Percentiles rank a stretch among this genome's conserved stretches.
Conservation (phyloP, 1,284 basidiomycete genomes). For the Papiliotrema terrestris region DNA sequence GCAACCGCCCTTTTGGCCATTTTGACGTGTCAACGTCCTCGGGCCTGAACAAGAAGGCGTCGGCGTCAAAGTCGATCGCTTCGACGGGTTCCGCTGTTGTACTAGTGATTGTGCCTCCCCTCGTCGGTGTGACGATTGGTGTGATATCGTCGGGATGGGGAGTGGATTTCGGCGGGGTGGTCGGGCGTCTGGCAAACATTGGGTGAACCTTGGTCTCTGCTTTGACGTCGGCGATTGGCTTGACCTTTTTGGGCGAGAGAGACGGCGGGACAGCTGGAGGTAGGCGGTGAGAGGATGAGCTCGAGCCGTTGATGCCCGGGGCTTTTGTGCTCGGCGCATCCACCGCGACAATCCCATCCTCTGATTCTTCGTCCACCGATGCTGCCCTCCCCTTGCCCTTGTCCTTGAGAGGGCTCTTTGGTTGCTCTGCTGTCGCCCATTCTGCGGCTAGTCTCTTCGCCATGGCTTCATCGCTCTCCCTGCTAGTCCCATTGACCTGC, state of each 20-base stretch:
- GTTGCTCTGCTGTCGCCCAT: constrained; percentile 15
- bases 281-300: constrained; percentile 15
- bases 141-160: constrained; percentile 8
- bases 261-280: constrained; percentile 4
- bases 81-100: constrained; percentile 27
- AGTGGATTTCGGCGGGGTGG: constrained; percentile 1
- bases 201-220: constrained; percentile 1
- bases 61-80: constrained; percentile 46
- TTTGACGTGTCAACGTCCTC: constrained; percentile 47
- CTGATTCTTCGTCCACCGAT: not conserved
- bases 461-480: constrained; percentile 21
- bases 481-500: not conserved
- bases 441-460: constrained; percentile 28
- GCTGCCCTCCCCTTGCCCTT: constrained; percentile 13
- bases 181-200: constrained; percentile 15
- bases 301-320: constrained; percentile 26
- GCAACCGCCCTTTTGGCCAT: constrained; percentile 53
- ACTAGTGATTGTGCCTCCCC: constrained; percentile 15
- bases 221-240: not conserved
- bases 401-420: constrained; percentile 3
- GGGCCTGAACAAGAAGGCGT: constrained; percentile 48
- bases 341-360: constrained; percentile 10
- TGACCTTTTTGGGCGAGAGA: not conserved
- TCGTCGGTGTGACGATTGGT: constrained; percentile 4
- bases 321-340: constrained; percentile 9